Evolutionary conservation across 108 stramenopile species (phyloP), one percentile per base, ranked within the genome.

Genomic region (Nannochloropsis gaditana): DNA sequence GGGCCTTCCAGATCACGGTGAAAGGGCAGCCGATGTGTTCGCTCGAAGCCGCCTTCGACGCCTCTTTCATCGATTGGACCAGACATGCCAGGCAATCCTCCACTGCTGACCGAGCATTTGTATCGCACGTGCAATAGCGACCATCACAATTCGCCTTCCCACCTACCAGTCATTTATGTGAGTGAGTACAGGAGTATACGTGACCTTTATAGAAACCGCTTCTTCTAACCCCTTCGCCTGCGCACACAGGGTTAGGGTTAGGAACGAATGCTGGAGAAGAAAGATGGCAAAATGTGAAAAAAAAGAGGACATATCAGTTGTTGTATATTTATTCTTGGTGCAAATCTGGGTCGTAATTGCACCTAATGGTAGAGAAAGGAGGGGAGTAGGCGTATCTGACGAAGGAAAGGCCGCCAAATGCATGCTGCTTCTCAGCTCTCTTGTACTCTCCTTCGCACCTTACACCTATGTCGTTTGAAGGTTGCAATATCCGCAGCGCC

Each of bases 51-150:
- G 83, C 83, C 3, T 83, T 43, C 42, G 83, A 83, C 45, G 83
- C 83, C 21, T 43, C 83, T 4, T 83, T 3, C 31, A 21, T 83
- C n/a, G 44, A 47, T 83, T 83, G 83, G 83, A 83, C 83, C 10
- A 15, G 83, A 3, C 31, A 10, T 83, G 83, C n/a, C 19, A 31
- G 83, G 43, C 43, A 43, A 83, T 41, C 83, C 83, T 10, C 17
- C 43, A n/a, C 17, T 83, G 5, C 43, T 83, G 83, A 83, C 83
- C 5, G 43, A 83, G 83, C 83, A 83, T 44, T 21, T 83, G 83
- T 21, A 21, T 9, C 19, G 21, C 17, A 10, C 83, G 19, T 83
- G 17, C 43, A 83, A 83, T 42, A 43, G 19, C 5, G 21, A 43
- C 5, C 82, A 21, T 21, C 82, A 21, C 17, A 21, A 82, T 5